These are phyloP conservation scores for Eruca vesicaria DNA, from an alignment of 441 rosid species.

Conservation along the genomic window DNA sequence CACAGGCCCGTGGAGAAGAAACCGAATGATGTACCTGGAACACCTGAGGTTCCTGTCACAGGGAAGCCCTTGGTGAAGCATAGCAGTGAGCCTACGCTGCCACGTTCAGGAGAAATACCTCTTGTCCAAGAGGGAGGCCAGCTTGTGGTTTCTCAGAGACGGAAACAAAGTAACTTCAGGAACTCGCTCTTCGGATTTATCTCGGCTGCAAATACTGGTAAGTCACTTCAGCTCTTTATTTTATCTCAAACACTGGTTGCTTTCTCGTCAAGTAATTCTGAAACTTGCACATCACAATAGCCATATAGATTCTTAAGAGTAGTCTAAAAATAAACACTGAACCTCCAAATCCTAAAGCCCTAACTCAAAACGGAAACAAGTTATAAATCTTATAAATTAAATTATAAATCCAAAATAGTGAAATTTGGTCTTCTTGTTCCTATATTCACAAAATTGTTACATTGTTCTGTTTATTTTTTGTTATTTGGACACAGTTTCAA, in stretches of 20 bases:
- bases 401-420: no score
- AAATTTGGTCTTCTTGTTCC: neutral
- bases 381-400: no score
- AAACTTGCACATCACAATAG: neutral
- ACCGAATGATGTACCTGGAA: slow-evolving; percentile 19
- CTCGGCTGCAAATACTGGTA: slow-evolving; percentile 61
- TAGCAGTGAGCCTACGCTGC: slow-evolving; percentile 58
- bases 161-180: slow-evolving; percentile 46
- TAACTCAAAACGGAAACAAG: neutral
- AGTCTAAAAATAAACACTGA: neutral
- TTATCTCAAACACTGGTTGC: neutral
- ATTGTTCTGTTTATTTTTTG: neutral
- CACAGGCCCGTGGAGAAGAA: slow-evolving; percentile 23
- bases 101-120: slow-evolving; percentile 29
- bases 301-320: neutral
- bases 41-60: slow-evolving; percentile 11
- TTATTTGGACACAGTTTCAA: no score
- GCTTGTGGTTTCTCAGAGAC: slow-evolving; percentile 39
- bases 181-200: slow-evolving; percentile 62
- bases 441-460: neutral
- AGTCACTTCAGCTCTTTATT: neutral
- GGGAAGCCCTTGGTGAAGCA: slow-evolving; percentile 50
- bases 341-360: neutral
- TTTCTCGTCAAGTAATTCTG: neutral
- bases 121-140: slow-evolving; percentile 41